These are phyloP conservation scores for Coemansia sp. DNA, from an alignment of 192 early-diverging fungal species.

Conservation along the genomic window DNA sequence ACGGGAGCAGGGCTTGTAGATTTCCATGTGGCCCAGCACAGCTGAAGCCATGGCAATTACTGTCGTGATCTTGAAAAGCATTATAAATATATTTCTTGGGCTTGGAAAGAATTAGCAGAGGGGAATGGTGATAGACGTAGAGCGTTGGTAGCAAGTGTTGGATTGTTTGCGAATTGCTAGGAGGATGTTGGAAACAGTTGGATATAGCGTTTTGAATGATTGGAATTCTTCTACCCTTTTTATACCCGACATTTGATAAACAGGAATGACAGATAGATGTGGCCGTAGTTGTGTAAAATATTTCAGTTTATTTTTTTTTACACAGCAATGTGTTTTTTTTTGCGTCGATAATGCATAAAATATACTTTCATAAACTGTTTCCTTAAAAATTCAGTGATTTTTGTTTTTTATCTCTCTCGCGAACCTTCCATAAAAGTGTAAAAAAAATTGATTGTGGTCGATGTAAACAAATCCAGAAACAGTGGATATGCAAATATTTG, in stretches of 20 bases:
- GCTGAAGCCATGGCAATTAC: background rate
- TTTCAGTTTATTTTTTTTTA: too few species aligned
- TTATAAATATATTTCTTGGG: background rate
- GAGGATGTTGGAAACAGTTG: background rate
- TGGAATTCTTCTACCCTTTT: background rate
- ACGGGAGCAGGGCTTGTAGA: constrained; percentile 19
- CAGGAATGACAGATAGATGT: background rate
- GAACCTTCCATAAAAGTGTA: background rate
- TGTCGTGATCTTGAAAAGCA: background rate
- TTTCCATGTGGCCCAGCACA: constrained; percentile 24
- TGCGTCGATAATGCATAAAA: background rate
- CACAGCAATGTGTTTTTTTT: background rate
- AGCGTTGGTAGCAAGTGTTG: too few species aligned
- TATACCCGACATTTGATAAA: background rate
- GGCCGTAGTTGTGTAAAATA: too few species aligned
- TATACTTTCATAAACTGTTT: background rate
- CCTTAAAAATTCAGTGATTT: background rate
- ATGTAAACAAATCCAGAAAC: background rate
- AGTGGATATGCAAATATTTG: background rate
- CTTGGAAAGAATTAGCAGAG: background rate
- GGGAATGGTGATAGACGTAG: too few species aligned
- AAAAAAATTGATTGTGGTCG: background rate
- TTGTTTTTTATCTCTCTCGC: background rate
- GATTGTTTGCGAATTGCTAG: too few species aligned
- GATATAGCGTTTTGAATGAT: background rate